Evolutionary conservation across 192 early-diverging fungal genomes (phyloP), one percentile per base, ranked within the genome.

Genomic region (Coemansia erecta): DNA sequence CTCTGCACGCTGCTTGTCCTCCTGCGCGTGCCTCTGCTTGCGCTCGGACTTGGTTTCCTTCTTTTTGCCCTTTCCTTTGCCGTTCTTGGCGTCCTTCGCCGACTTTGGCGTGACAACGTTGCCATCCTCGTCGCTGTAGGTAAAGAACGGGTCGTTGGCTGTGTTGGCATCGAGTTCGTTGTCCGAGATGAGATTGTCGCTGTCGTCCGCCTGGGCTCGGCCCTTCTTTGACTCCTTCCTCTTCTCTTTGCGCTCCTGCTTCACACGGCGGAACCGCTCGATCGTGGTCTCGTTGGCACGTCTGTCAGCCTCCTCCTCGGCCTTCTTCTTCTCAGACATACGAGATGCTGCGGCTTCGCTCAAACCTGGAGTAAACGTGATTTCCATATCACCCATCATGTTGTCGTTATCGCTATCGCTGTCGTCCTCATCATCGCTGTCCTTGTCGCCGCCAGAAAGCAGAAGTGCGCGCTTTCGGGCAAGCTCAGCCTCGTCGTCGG

Each of bases 291-390:
- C 94, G 44, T 92, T 83, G 22, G 47, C 45, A 12, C 49, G 61
- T 22, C 18, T 21, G 15, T 45, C 53, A 8, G 51, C 39, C 11
- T 52, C 63, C 60, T 89, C 81, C 10, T 54, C 60, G 1, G 66
- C 81, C 45, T 84, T 77, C 58, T 82, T 86, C 60, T 83, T 81
- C 31, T 82, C 77, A 50, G 89, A 60, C 33, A 81, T 56, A 21
- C 58, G 64, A 23, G 61, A 26, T 7, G 82, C 80, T 1, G 83
- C 83, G 0, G 73, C 79, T 66, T 92, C 90, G 60, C 86, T 92
- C 42, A 98, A 70, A 24, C 94, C 96, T 23, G 96, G 94, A 14
- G 89, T 84, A 63, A 98, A 98, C 12, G 94, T 94, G 55, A 98
- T 96, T 72, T 98, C 92, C 91, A 96, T 86, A 22, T 94, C 92